Conservation (phyloP, 495 filamentous ascomycete genomes). For the Aspergillus affinis region DNA sequence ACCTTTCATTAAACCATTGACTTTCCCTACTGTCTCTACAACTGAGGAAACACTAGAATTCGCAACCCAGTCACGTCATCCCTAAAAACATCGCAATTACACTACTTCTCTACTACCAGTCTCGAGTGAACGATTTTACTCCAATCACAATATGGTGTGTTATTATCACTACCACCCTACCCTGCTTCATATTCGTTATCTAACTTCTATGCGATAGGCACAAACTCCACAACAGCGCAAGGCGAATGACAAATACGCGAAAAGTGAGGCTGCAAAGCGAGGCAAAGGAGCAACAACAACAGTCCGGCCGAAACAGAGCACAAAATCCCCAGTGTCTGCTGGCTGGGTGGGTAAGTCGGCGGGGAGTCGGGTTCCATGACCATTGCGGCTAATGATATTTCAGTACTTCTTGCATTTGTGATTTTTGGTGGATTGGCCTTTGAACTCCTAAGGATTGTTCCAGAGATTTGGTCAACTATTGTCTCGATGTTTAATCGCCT, state of each 20-base stretch:
- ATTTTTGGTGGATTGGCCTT: slow-evolving; percentile 83
- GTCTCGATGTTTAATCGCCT: slow-evolving; percentile 22
- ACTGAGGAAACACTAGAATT: not conserved
- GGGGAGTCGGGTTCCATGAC: not conserved
- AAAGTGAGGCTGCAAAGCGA: slow-evolving; percentile 73
- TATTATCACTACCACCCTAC: not conserved
- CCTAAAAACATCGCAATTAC: no score
- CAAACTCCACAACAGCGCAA: slow-evolving; percentile 94
- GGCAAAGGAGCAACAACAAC: slow-evolving; percentile 75
- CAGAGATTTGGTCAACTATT: slow-evolving; percentile 42
- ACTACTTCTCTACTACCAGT: no score
- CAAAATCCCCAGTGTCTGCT: slow-evolving; percentile 76
- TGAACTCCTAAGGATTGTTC: slow-evolving; percentile 78
- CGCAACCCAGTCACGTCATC: no score
- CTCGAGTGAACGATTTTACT: no score
- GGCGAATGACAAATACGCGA: slow-evolving; percentile 82
- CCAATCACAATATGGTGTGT: not conserved
- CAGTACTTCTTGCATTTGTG: slow-evolving; percentile 77
- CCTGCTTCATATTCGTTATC: not conserved
- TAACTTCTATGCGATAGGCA: slow-evolving; percentile 52
- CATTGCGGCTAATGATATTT: not conserved
- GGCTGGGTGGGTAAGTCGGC: slow-evolving; percentile 77
- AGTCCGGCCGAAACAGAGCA: slow-evolving; percentile 64
- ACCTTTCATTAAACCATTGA: not conserved
- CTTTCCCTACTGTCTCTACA: not conserved